Base-by-base conservation (phyloP, 148 eudicot genomes). In the Amaranthus cruentus region DNA sequence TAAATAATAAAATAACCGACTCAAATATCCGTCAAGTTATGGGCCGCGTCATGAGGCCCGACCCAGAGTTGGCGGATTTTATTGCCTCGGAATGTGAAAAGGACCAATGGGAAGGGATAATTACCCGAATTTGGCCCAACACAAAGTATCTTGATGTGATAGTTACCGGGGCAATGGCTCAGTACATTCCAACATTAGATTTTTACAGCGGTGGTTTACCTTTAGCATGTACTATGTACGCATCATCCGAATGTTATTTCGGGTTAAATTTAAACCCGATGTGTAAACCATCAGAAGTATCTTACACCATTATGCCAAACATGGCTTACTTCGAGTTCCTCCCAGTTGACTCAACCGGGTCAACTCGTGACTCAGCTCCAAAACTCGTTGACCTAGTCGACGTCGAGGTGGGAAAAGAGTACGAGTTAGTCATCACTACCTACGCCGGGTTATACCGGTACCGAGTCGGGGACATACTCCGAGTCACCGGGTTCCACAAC, bases 231-330 rank as follows among this genome's bases (percentile, higher is more conserved):
- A 92, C 93, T 14, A 90, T 90, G 96, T 90, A 92, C 71, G 96
- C 96, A 1, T 90, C 97, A 0, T 89, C 91, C 0, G 97, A 91
- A 53, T 89, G 97, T 63, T 89, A 89, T 56, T 91, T 91, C 68
- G 93, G 97, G 56, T 70, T 92, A 62, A 92, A 92, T 64, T 79
- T 92, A 18, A 87, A 90, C 83, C 97, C 97, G 14, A 85, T 92
- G 86, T 85, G 88, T 50, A 85, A 87, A 47, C 97, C 97, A 3
- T 62, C 92, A 0, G 87, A 92, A 63, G 97, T 92, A 5, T 92
- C 92, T 0, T 92, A 92, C 81, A 92, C 97, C 75, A 88, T 92
- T 71, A 90, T 92, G 96, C 97, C 97, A 43, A 92, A 92, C 87
- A 92, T 92, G 97, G 96, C 90, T 50, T 90, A 90, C 67, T 92